Percentiles rank a stretch among this genome's conserved stretches.
phyloP scores from a whole-genome alignment of 768 basidiomycete species.

The Xerocomus potaroensis region DNA sequence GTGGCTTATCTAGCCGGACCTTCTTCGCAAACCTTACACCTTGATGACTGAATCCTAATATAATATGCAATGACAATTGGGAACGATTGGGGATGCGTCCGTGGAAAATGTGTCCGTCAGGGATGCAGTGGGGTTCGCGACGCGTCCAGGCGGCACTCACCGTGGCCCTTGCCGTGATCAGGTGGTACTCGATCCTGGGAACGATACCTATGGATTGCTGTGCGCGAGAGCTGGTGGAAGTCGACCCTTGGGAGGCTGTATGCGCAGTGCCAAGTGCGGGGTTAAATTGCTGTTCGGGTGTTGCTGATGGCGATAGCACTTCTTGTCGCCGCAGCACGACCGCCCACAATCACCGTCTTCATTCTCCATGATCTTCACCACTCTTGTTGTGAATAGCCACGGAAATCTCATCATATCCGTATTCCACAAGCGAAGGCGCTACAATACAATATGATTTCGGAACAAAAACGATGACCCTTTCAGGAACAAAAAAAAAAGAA shows the following conservation, averaged over 20 bases:
- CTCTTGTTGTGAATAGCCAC: not conserved
- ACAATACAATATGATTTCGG: conserved; percentile 3
- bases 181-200: not conserved
- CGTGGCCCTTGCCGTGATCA: too few relatives aligned
- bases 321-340: not conserved
- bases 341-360: conserved; percentile 10
- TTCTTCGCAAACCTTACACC: not conserved
- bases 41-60: not conserved
- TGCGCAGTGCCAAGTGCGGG: conserved; percentile 1
- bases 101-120: not conserved
- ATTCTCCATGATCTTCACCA: not conserved
- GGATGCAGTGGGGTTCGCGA: not conserved
- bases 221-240: not conserved
- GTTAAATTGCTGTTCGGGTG: conserved; percentile 2
- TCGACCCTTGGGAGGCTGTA: not conserved
- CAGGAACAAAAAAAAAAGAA: conserved; percentile 5
- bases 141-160: not conserved
- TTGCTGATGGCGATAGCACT: conserved; percentile 2
- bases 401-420: not conserved
- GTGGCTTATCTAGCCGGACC: conserved; percentile 10
- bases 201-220: not conserved
- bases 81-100: not conserved
- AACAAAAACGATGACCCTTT: conserved; percentile 19
- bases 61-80: not conserved
- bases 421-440: conserved; percentile 1